Conservation (phyloP, 495 filamentous ascomycete species). For the Penicillium longicatenatum region DNA sequence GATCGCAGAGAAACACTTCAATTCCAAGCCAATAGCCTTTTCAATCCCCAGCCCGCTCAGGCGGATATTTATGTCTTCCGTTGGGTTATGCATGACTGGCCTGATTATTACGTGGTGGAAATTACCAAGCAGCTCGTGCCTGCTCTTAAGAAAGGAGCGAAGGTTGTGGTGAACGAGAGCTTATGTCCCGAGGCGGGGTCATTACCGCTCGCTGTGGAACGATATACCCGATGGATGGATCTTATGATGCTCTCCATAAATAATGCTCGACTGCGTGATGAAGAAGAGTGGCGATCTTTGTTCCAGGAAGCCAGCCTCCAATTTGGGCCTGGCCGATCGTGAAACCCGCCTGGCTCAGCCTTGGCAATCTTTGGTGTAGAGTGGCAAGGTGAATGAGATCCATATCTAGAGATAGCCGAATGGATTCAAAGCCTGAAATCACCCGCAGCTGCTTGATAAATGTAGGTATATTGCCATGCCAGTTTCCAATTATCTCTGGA, state of each 20-base stretch:
- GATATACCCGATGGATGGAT: constrained; percentile 1
- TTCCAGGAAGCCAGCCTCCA: background rate
- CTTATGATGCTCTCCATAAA: background rate
- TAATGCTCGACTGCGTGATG: background rate
- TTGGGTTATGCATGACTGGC: background rate
- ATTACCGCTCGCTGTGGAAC: background rate
- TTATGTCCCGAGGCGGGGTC: background rate
- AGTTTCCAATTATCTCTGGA: too few relatives aligned
- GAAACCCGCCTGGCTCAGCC: too few relatives aligned
- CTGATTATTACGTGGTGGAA: background rate
- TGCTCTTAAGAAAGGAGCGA: background rate
- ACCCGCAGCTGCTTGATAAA: too few relatives aligned
- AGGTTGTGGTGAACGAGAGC: background rate
- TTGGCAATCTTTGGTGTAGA: too few relatives aligned
- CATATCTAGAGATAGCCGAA: too few relatives aligned
- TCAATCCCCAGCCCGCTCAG: background rate
- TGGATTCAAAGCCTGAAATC: too few relatives aligned
- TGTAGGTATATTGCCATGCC: too few relatives aligned
- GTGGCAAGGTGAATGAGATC: too few relatives aligned
- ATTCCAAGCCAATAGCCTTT: background rate
- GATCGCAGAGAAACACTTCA: too few relatives aligned
- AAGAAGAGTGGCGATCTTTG: background rate
- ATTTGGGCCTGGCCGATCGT: too few relatives aligned
- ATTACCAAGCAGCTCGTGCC: background rate
- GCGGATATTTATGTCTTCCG: background rate